These are phyloP conservation scores for Gleditsia sinensis DNA, from an alignment of 306 rosid genomes.

Conservation along the genomic window DNA sequence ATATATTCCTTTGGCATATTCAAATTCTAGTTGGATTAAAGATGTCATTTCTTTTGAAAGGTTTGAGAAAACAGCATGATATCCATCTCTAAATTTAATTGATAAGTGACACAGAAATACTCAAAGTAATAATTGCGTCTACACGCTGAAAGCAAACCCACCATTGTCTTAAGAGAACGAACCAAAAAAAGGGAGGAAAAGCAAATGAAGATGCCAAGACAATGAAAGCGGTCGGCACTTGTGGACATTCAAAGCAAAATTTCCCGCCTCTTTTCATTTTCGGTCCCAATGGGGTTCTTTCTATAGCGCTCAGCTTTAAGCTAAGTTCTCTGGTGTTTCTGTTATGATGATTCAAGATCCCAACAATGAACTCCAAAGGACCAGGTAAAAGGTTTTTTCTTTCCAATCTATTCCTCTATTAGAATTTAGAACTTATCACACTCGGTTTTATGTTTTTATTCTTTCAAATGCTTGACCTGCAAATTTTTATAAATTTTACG, in stretches of 20 bases:
- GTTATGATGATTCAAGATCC: constrained; percentile 6
- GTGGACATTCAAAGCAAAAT: constrained; percentile 10
- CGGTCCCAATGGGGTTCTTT: neutral
- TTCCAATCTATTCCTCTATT: neutral
- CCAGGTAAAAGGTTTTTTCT: neutral
- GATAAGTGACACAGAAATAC: neutral
- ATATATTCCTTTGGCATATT: neutral
- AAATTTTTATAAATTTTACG: too few relatives aligned
- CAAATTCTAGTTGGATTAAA: neutral
- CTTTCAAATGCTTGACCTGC: too few relatives aligned
- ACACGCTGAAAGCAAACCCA: neutral
- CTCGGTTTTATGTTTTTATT: neutral
- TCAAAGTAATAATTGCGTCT: constrained; percentile 12
- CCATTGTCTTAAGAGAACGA: constrained; percentile 19
- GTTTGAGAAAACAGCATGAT: neutral
- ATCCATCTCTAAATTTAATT: neutral
- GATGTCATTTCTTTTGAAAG: neutral
- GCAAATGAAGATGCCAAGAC: neutral
- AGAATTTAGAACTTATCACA: neutral
- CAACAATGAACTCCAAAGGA: neutral
- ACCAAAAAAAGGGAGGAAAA: neutral
- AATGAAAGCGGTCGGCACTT: neutral
- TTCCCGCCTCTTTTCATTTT: constrained; percentile 39
- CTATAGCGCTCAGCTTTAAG: neutral
- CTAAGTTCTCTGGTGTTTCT: neutral